Conservation (phyloP, 1,284 basidiomycete species). For the Microbotryomycetes sp. region DNA sequence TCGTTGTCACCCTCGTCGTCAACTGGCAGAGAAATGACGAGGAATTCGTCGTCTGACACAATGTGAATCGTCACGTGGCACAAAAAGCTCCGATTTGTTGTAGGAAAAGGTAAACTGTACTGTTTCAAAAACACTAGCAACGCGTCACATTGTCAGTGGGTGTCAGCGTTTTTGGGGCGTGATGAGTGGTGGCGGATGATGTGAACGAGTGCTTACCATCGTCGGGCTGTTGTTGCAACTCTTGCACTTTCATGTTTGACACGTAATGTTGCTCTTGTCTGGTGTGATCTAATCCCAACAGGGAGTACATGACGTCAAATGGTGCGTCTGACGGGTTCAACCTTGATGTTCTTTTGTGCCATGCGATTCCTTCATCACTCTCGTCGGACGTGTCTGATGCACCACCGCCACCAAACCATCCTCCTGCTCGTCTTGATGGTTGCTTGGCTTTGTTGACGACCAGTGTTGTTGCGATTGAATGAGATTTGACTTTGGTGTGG, state of each 20-base stretch:
- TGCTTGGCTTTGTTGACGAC: not conserved
- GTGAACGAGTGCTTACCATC: conserved; percentile 15
- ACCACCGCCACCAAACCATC: conserved; percentile 1
- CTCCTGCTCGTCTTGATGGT: not conserved
- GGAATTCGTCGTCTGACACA: conserved; percentile 3
- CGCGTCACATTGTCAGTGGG: too few relatives aligned
- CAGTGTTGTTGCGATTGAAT: not conserved
- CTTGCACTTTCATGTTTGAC: conserved; percentile 19
- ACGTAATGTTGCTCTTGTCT: conserved; percentile 28
- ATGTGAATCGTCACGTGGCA: conserved; percentile 1
- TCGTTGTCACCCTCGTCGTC: conserved; percentile 1
- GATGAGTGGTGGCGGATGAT: conserved; percentile 19
- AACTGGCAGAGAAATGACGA: conserved; percentile 23
- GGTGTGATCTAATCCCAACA: conserved; percentile 17
- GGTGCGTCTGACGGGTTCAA: conserved; percentile 12
- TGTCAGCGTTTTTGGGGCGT: too few relatives aligned
- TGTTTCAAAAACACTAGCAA: conserved; percentile 5
- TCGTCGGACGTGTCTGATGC: not conserved
- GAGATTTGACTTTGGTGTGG: not conserved
- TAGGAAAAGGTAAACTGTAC: conserved; percentile 28
- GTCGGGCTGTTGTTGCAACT: too few relatives aligned
- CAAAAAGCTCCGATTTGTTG: conserved; percentile 25
- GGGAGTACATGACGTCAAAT: conserved; percentile 23
- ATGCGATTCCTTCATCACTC: conserved; percentile 25
- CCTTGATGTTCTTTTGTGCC: conserved; percentile 21